Conservation (phyloP, 805 yeast genomes). For the Starmerella stigmatis region DNA sequence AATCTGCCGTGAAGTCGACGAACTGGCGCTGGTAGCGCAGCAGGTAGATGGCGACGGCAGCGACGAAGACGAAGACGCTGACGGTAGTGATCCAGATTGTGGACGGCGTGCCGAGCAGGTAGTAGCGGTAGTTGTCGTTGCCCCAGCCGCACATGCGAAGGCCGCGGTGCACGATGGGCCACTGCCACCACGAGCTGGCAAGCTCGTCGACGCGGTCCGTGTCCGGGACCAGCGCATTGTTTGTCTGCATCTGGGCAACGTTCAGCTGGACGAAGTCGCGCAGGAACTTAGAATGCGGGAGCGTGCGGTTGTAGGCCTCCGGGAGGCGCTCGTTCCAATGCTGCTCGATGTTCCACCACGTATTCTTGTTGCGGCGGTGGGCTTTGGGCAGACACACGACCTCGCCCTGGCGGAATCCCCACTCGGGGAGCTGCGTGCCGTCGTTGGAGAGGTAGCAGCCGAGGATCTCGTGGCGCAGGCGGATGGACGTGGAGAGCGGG, state of each 20-base stretch:
- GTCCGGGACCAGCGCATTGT: slow-evolving; percentile 73
- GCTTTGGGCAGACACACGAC: slow-evolving; percentile 56
- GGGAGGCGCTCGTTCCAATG: slow-evolving; percentile 46
- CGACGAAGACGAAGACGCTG: slow-evolving; percentile 34
- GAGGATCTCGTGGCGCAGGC: slow-evolving; percentile 71
- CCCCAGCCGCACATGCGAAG: slow-evolving; percentile 73
- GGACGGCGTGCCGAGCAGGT: slow-evolving; percentile 55
- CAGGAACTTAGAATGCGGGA: slow-evolving; percentile 47
- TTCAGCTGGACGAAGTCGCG: slow-evolving; percentile 62
- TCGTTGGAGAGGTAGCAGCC: slow-evolving; percentile 90
- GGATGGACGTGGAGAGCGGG: slow-evolving; percentile 60
- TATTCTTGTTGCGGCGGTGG: slow-evolving; percentile 45
- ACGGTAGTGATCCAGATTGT: slow-evolving; percentile 47
- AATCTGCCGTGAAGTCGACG: slow-evolving; percentile 36
- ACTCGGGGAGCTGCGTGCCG: slow-evolving; percentile 76
- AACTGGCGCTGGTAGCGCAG: slow-evolving; percentile 54
- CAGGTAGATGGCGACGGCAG: slow-evolving; percentile 33
- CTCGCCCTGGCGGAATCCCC: slow-evolving; percentile 98
- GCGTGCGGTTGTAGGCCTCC: slow-evolving; percentile 31
- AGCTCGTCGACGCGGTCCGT: slow-evolving; percentile 57
- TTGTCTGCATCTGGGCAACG: slow-evolving; percentile 73
- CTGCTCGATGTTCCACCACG: slow-evolving; percentile 76
- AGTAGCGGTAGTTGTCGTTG: slow-evolving; percentile 44
- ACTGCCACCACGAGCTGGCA: slow-evolving; percentile 72
- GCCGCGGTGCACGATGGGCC: slow-evolving; percentile 64